Evolutionary conservation across 2,329 filamentous ascomycete species (phyloP).

Genomic region (Phaeosphaeria sp.): DNA sequence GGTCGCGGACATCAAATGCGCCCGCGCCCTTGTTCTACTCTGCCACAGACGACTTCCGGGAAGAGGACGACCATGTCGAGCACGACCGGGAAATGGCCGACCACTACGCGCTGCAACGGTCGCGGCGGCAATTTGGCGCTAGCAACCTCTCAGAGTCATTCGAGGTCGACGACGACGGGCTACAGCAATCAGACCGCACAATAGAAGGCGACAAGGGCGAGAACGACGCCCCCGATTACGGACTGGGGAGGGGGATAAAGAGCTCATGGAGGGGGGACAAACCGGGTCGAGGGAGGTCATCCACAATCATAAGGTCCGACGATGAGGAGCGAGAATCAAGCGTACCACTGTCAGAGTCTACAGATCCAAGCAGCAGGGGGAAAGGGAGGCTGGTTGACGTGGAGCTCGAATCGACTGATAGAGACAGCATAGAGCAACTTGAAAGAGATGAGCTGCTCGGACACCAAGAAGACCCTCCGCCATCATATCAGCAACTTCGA

Average conservation of each 20-base stretch:
- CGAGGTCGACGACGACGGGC: constrained; percentile 77
- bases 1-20: constrained; percentile 75
- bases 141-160: constrained; percentile 85
- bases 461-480: constrained; percentile 58
- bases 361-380: constrained; percentile 59
- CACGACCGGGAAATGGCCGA: constrained; percentile 92
- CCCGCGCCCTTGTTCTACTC: constrained; percentile 96
- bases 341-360: constrained; percentile 50
- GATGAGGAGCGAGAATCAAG: constrained; percentile 50
- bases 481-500: constrained; percentile 65
- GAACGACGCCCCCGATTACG: constrained; percentile 47
- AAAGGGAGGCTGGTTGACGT: constrained; percentile 82
- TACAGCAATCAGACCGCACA: constrained; percentile 54
- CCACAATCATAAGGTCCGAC: constrained; percentile 40
- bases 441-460: constrained; percentile 41
- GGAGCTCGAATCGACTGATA: constrained; percentile 73
- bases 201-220: constrained; percentile 55
- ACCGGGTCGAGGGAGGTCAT: constrained; percentile 48
- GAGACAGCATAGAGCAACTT: constrained; percentile 53
- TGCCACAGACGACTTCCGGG: constrained; percentile 85
- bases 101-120: constrained; percentile 88
- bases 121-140: constrained; percentile 84
- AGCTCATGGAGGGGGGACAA: constrained; percentile 64
- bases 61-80: constrained; percentile 92
- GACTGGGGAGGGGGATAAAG: constrained; percentile 58